phyloP scores from a whole-genome alignment of 306 rosid species.

The Alnus glutinosa region DNA sequence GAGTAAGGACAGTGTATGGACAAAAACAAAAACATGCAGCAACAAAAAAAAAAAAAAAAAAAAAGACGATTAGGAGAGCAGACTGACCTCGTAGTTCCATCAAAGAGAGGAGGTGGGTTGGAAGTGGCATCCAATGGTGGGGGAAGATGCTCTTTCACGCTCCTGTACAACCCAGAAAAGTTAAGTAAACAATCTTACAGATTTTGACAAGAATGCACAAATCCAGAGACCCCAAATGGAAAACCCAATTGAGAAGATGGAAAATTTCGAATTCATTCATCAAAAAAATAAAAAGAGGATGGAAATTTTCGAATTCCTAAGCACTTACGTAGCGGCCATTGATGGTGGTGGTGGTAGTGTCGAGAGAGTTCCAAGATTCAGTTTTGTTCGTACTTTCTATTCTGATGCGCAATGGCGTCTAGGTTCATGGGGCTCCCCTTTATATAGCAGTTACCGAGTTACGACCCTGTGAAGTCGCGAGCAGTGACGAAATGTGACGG shows the following conservation, averaged over 20 bases:
- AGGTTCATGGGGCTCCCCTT: not conserved
- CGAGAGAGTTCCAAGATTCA: not conserved
- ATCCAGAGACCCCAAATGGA: not conserved
- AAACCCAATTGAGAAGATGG: not conserved
- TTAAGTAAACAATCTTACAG: not conserved
- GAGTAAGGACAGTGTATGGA: not conserved
- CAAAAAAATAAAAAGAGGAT: no score
- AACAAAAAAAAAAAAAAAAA: not conserved
- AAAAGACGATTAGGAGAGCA: not conserved
- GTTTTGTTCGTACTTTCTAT: not conserved
- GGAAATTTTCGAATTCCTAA: not conserved
- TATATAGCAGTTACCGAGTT: not conserved
- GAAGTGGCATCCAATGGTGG: constrained; percentile 55
- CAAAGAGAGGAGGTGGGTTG: constrained; percentile 69
- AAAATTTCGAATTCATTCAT: not conserved
- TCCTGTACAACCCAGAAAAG: constrained; percentile 23
- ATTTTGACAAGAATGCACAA: not conserved
- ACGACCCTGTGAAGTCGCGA: not conserved
- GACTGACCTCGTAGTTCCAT: constrained; percentile 78
- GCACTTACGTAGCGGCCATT: constrained; percentile 47
- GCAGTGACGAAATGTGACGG: not conserved
- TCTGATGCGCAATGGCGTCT: not conserved
- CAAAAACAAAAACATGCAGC: not conserved
- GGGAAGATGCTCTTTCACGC: constrained; percentile 38
- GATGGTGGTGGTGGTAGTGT: not conserved